phyloP scores from a whole-genome alignment of 768 basidiomycete species.

The Fomitopsis pulvina region DNA sequence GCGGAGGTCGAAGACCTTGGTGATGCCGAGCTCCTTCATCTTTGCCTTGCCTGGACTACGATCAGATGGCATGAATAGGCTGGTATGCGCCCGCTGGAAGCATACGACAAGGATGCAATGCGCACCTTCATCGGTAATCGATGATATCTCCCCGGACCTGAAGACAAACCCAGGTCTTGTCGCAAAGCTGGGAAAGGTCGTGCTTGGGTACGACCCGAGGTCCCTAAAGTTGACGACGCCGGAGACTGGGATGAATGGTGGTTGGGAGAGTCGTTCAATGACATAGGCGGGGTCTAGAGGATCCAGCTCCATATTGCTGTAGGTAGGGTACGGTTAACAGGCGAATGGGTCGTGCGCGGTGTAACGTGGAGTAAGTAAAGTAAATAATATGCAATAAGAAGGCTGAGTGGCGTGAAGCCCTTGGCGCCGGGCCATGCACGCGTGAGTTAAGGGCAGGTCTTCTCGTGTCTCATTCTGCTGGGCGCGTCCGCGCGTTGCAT shows the following conservation, averaged over 20 bases:
- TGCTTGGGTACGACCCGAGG: constrained; percentile 56
- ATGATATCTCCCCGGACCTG: constrained; percentile 68
- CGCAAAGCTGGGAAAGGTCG: constrained; percentile 36
- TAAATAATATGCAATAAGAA: not conserved
- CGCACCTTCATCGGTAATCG: constrained; percentile 65
- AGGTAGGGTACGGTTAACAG: not conserved
- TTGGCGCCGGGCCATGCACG: constrained; percentile 6
- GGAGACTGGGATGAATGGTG: constrained; percentile 63
- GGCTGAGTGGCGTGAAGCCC: constrained; percentile 1
- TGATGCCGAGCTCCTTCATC: constrained; percentile 55
- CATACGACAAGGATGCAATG: not conserved
- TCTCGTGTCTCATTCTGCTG: constrained; percentile 33
- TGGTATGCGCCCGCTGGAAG: not conserved
- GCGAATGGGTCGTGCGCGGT: not conserved
- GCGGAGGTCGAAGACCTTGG: constrained; percentile 68
- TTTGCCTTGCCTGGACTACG: constrained; percentile 44
- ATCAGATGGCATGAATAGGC: too few species aligned
- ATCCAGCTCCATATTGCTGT: constrained; percentile 35
- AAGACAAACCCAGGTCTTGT: constrained; percentile 54
- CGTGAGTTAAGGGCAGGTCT: constrained; percentile 35
- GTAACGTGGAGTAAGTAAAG: not conserved
- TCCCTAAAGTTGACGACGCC: constrained; percentile 76
- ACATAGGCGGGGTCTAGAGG: constrained; percentile 65
- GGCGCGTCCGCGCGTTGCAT: constrained; percentile 15
- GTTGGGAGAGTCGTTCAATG: constrained; percentile 52